Evolutionary conservation across 2,329 filamentous ascomycete genomes (phyloP).

Genomic region (Fusarium odoratissimum): DNA sequence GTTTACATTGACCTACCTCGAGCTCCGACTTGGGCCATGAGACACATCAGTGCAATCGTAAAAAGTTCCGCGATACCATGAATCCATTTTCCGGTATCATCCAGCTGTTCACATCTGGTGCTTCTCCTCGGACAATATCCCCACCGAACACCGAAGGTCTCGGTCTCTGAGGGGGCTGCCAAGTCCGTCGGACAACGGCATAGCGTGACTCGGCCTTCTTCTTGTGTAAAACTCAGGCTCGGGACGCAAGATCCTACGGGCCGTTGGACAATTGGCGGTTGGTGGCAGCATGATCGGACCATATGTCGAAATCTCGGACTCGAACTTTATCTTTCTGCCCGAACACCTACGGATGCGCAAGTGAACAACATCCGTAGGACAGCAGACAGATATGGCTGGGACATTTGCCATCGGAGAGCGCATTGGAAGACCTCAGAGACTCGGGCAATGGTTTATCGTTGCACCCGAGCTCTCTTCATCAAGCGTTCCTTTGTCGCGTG

Average conservation of each 20-base stretch:
- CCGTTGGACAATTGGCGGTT: neutral
- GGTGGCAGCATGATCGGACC: neutral
- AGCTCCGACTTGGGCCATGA: neutral
- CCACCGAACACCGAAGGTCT: neutral
- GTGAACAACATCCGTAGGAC: neutral
- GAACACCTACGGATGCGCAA: neutral
- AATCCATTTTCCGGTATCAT: accelerated
- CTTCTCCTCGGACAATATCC: neutral
- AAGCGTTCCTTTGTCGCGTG: neutral
- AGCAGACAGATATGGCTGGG: too few species aligned
- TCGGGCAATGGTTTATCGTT: accelerated
- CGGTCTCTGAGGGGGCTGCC: neutral
- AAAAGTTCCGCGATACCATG: neutral
- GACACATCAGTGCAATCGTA: neutral
- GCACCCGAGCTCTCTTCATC: neutral
- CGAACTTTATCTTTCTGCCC: neutral
- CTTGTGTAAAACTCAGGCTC: neutral
- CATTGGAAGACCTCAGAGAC: accelerated
- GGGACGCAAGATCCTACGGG: neutral
- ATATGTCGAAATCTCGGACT: neutral
- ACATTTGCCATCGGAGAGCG: neutral
- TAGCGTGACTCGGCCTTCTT: neutral
- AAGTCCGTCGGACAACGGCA: neutral
- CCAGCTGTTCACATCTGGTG: neutral
- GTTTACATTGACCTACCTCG: neutral